phyloP scores from a whole-genome alignment of 2,329 filamentous ascomycete species.

The Claviceps capensis region DNA sequence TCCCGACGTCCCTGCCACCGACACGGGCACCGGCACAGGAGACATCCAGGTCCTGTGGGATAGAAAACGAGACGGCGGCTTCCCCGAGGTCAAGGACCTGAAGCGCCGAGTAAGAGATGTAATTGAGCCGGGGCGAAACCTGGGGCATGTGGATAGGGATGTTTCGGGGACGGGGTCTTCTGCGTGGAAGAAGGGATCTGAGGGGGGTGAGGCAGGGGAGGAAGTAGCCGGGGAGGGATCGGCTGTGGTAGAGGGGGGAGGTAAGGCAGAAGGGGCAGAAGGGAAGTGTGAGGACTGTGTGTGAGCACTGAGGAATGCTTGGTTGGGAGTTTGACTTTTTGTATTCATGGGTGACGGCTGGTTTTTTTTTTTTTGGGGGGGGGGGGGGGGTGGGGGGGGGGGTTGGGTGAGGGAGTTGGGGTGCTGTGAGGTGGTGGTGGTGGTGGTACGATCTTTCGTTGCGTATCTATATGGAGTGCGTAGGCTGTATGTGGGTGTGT shows the following conservation, averaged over 20 bases:
- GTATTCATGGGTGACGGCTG: too few species aligned
- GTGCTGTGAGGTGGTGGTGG: too few species aligned
- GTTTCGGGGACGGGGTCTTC: too few species aligned
- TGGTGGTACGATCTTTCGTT: too few species aligned
- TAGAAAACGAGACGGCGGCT: slow-evolving; percentile 72
- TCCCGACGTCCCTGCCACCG: too few species aligned
- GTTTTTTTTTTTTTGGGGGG: too few species aligned
- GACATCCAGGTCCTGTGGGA: slow-evolving; percentile 58
- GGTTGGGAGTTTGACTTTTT: background rate
- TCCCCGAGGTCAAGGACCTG: slow-evolving; percentile 85
- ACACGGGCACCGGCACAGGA: background rate
- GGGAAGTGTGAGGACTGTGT: background rate
- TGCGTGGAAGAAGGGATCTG: slow-evolving; percentile 1
- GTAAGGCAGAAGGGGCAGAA: too few species aligned
- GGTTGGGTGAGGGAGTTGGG: too few species aligned
- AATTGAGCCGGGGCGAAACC: slow-evolving; percentile 60
- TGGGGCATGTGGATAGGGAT: slow-evolving; percentile 65
- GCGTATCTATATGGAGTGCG: too few species aligned
- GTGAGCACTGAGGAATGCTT: background rate
- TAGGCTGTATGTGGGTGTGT: too few species aligned
- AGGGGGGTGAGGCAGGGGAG: background rate
- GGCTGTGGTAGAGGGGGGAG: background rate
- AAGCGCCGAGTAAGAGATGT: slow-evolving; percentile 75
- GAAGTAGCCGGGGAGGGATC: background rate
- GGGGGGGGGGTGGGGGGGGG: too few species aligned